Base-by-base conservation (phyloP, 768 basidiomycete species). In the Paxillus ammoniavirescens region DNA sequence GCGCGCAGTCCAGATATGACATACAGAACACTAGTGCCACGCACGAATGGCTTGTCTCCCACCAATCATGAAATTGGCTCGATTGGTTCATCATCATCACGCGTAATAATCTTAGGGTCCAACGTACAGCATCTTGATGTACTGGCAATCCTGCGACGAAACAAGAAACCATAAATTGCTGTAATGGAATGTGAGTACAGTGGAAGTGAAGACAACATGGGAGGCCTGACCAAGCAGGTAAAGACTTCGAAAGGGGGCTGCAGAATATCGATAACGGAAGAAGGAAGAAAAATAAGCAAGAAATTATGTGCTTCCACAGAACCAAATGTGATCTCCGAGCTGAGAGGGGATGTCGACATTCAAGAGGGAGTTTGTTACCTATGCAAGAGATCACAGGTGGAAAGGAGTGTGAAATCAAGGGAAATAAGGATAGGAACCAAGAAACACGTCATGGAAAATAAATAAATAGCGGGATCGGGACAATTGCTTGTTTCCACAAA, bases 371-470 rank as follows among this genome's bases (percentile, higher is more conserved):
- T 36, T 54, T 49, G 49, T 33, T 53, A 53, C 54, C 40, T 55
- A 54, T 43, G 54, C 58, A 53, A 57, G 54, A 57, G 53, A 60
- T 50, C 60, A 52, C 8, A 60, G 53, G 54, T 49, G 31, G 49
- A 59, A 52, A 61, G 56, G 52, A 3, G 3, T 21, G 21, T 21
- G 21, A 21, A 21, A 21, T 21, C 21, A 1, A 37, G 54, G 62
- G 62, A 53, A 64, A 67, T 67, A 67, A 67, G 47, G 58, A 68
- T 67, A 67, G 63, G 58, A 58, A 57, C 18, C 26, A 41, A 41
- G 23, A 37, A 55, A 45, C 50, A 48, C 36, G 51, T 61, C 53
- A 37, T 59, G 30, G 41, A 61, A 49, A 42, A 58, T 53, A 57
- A 43, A 66, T 59, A 66, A 54, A 58, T 60, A 61, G 41, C 40